phyloP scores from a whole-genome alignment of 352 stramenopile genomes.

The Pythium graminicola region DNA sequence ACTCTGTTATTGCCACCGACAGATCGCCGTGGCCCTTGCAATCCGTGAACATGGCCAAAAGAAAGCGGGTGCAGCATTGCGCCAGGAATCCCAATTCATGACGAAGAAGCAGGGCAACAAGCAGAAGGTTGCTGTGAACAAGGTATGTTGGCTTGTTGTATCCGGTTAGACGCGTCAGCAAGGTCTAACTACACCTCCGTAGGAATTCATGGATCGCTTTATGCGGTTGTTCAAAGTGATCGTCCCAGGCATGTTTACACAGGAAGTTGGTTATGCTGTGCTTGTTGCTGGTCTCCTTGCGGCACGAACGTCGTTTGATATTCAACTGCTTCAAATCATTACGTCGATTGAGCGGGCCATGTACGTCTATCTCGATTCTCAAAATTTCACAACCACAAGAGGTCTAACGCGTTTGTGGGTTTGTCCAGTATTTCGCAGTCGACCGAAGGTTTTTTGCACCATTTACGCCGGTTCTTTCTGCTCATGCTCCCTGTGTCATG shows the following conservation, averaged over 20 bases:
- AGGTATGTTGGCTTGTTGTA: constrained; percentile 16
- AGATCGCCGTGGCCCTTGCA: constrained; percentile 53
- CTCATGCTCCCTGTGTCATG: constrained; percentile 75
- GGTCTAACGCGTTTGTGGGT: no score
- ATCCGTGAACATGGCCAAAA: constrained; percentile 63
- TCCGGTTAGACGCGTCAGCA: background rate
- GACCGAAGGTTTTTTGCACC: constrained; percentile 47
- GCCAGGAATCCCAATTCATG: constrained; percentile 62
- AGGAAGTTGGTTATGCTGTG: constrained; percentile 59
- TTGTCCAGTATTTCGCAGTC: constrained; percentile 54
- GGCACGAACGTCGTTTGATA: constrained; percentile 71
- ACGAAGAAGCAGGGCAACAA: constrained; percentile 65
- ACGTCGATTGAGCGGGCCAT: constrained; percentile 73
- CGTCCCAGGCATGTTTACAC: constrained; percentile 57
- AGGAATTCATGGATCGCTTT: constrained; percentile 60
- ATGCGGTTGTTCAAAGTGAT: constrained; percentile 66
- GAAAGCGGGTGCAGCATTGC: constrained; percentile 38
- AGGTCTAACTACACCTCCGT: background rate
- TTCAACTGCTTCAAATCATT: constrained; percentile 67
- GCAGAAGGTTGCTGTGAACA: constrained; percentile 65
- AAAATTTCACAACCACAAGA: constrained; percentile 1
- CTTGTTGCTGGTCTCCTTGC: constrained; percentile 56
- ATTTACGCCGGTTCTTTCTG: constrained; percentile 66
- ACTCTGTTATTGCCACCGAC: background rate
- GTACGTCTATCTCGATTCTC: constrained; percentile 23